Percentiles rank a stretch among this genome's conserved stretches.
Evolutionary conservation across 2,329 filamentous ascomycete species (phyloP).

Genomic region (Beauveria pseudobassiana): DNA sequence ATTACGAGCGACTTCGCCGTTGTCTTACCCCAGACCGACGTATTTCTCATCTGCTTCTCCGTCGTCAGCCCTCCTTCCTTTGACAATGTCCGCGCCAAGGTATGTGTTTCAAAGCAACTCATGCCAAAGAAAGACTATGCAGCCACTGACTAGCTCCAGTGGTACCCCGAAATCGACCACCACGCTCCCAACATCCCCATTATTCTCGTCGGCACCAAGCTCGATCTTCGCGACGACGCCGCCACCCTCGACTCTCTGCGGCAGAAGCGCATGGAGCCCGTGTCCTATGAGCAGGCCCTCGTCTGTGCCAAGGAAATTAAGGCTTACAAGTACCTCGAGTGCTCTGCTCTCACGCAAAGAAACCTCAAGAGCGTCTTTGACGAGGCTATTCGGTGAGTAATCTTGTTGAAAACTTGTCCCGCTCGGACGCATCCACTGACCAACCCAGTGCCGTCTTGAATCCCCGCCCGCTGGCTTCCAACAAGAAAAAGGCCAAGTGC

Average conservation of each 20-base stretch:
- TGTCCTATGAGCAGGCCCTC: conserved; percentile 87
- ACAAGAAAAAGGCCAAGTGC: conserved; percentile 61
- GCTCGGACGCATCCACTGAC: not conserved
- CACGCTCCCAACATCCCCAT: conserved; percentile 93
- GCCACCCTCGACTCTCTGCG: conserved; percentile 74
- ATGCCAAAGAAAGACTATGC: not conserved
- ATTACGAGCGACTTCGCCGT: conserved; percentile 89
- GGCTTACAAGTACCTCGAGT: conserved; percentile 96
- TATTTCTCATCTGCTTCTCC: conserved; percentile 97
- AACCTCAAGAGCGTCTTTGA: conserved; percentile 99
- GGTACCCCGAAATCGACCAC: conserved; percentile 96
- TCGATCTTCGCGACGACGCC: conserved; percentile 87
- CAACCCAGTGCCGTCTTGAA: conserved; percentile 61
- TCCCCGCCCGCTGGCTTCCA: conserved; percentile 50
- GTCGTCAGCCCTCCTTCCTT: conserved; percentile 97
- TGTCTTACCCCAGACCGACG: conserved; percentile 97
- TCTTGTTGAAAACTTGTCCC: conserved; percentile 5
- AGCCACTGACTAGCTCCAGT: conserved; percentile 43
- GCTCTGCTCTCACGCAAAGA: conserved; percentile 90
- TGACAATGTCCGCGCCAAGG: conserved; percentile 98
- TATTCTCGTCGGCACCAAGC: conserved; percentile 93
- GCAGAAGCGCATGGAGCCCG: conserved; percentile 93
- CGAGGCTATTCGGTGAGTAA: conserved; percentile 84
- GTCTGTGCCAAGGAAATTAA: conserved; percentile 87
- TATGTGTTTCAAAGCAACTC: conserved; percentile 36